These are phyloP conservation scores for Nakaseomyces bracarensis DNA, from an alignment of 1,139 yeast species.

Conservation along the genomic window DNA sequence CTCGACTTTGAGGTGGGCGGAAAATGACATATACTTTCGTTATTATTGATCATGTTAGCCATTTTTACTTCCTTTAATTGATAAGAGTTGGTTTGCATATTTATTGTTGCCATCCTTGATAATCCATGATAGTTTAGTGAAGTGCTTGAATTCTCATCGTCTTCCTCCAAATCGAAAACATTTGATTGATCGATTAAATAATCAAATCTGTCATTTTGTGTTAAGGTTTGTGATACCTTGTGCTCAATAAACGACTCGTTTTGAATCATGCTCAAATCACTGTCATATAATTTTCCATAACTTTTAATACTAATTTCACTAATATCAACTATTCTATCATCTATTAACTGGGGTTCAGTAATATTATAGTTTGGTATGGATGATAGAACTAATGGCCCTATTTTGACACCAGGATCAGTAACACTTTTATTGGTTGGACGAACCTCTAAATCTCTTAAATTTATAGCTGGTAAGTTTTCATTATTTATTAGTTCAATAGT, in stretches of 20 bases:
- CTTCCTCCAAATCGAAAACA: neutral
- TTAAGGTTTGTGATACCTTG: neutral
- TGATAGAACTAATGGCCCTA: neutral
- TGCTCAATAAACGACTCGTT: neutral
- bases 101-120: neutral
- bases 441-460: slow-evolving; percentile 2
- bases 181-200: neutral
- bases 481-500: neutral
- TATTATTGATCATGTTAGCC: neutral
- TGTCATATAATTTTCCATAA: slow-evolving; percentile 1
- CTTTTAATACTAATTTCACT: neutral
- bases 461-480: neutral
- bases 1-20: neutral
- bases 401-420: slow-evolving; percentile 2
- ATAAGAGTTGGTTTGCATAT: neutral
- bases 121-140: neutral
- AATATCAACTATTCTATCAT: neutral
- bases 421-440: neutral
- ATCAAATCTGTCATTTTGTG: neutral
- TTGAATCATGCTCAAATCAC: slow-evolving; percentile 2
- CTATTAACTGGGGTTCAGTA: neutral
- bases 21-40: neutral
- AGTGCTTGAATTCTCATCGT: neutral
- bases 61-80: neutral
- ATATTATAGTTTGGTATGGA: neutral